Evolutionary conservation across 2,329 filamentous ascomycete species (phyloP), one percentile per base, ranked within the genome.

Genomic region (Ophiostoma sp.): DNA sequence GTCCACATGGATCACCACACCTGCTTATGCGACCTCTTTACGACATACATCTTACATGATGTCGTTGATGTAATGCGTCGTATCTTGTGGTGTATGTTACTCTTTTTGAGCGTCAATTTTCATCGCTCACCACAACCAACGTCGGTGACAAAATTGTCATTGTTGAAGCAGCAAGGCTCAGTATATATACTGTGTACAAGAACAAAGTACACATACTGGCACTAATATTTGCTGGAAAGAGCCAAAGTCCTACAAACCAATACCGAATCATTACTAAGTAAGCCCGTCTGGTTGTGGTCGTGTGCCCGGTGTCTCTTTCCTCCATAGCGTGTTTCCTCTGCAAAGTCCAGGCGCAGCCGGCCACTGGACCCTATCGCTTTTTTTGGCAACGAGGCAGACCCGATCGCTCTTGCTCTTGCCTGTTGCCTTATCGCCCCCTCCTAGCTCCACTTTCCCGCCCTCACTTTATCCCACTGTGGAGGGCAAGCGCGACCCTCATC

Each of bases 361-460:
- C 25, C 22, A 4, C 11, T 6, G 57, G 28, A 19, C 33, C 55
- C 33, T 11, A 1, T 64, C 17, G 15, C 22, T 55, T 52, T 17
- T 33, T 55, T 55, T 36, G 19, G 66, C 25, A 45, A 28, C 36
- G 22, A 66, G 61, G 61, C 61, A 66, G 36, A 45, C 1, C 19
- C 8, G 45, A 33, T 69, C 28, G 42, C 66, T 52, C 66, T 15
- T 66, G 61, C 33, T 8, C 33, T 36, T 8, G 33, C 61, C 15
- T 45, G n/a, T 12, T 69, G 66, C 66, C 45, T 69, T 69, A 69
- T 69, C 66, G 66, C 66, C 66, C 64, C 64, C 64, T 52, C 66
- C 19, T n/a, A 64, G 59, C 69, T 59, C 50, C 69, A 57, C 69
- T 70, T 70, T 70, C 69, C 68, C 50, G 69, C 69, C 45, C 36